phyloP scores from a whole-genome alignment of 805 yeast genomes.

The Candida insectalens region DNA sequence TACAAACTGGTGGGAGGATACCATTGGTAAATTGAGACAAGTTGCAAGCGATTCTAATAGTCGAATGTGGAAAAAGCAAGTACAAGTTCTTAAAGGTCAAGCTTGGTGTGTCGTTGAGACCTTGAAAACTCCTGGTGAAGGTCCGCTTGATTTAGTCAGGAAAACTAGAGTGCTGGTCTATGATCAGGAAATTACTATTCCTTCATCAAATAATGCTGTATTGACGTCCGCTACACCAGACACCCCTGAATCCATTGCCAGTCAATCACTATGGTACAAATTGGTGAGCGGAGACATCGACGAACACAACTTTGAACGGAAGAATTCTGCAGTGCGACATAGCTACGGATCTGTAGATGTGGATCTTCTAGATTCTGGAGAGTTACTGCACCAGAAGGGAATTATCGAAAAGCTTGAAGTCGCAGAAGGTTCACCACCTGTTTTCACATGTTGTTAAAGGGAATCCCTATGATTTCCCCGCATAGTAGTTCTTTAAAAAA shows the following conservation, averaged over 20 bases:
- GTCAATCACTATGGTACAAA: constrained; percentile 23
- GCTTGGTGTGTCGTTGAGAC: constrained; percentile 69
- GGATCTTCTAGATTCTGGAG: too few relatives aligned
- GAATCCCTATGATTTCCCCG: too few relatives aligned
- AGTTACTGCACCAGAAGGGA: constrained; percentile 32
- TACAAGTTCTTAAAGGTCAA: constrained; percentile 68
- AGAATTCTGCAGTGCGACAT: constrained; percentile 3
- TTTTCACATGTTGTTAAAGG: constrained; percentile 54
- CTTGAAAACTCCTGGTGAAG: constrained; percentile 43
- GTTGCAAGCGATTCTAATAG: constrained; percentile 53
- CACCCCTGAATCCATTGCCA: neutral
- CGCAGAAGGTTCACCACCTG: constrained; percentile 47
- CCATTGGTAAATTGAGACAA: constrained; percentile 34
- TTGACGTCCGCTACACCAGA: neutral
- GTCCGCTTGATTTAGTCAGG: constrained; percentile 59
- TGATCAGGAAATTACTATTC: constrained; percentile 55
- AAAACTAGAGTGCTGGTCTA: constrained; percentile 45
- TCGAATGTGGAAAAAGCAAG: constrained; percentile 54
- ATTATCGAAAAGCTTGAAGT: constrained; percentile 52
- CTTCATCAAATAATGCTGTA: constrained; percentile 19
- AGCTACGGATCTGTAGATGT: neutral
- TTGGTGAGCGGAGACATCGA: constrained; percentile 22
- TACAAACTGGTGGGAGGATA: constrained; percentile 62
- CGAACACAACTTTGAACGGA: constrained; percentile 14
- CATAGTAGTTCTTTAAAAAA: too few relatives aligned